Evolutionary conservation across 768 basidiomycete species (phyloP), one percentile per base, ranked within the genome.

Genomic region (Leccinum incarnatum): DNA sequence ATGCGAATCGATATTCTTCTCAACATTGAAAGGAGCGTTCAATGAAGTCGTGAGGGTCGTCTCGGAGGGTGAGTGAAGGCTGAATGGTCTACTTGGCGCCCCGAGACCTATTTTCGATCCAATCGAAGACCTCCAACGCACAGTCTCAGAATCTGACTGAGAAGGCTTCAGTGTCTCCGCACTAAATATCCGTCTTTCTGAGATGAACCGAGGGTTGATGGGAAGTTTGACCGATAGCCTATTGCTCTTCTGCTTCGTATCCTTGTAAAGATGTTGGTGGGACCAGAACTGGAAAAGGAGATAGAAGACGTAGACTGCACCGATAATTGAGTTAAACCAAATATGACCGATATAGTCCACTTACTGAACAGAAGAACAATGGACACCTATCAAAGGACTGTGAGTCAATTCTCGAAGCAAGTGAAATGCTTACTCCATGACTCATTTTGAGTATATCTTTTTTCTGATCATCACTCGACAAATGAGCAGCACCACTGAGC

Each of bases 251-350:
- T 78, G 77, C 65, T 80, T 76, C 12, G 69, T 67, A 48, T 80
- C 82, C 17, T 76, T 72, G 69, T 83, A 86, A 34, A 85, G 71
- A 61, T 82, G 74, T 56, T 74, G 75, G 67, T 84, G 83, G 4
- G 83, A 82, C 76, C 78, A 83, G 12, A 85, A 76, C 66, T 83
- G 83, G 66, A 84, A 83, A 53, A 83, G 67, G 34, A 84, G 74
- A 64, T 81, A 83, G 21, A 74, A 71, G 23, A 70, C 59, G 64
- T 86, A 86, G 60, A 82, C 83, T 84, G 62, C 32, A 47, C 58
- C 25, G n/a, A 32, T 25, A 30, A 30, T 1, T 49, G 19, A 58
- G 48, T 49, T 19, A 54, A 60, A 42, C 11, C n/a, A 15, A 42
- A 27, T 25, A 8, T 17, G 36, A 12, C 21, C 1, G 12, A 15